Percentiles rank a stretch among this genome's conserved stretches.
These are phyloP conservation scores for Discostella stelligeroides DNA, from an alignment of 108 stramenopile species.

Conservation along the genomic window DNA sequence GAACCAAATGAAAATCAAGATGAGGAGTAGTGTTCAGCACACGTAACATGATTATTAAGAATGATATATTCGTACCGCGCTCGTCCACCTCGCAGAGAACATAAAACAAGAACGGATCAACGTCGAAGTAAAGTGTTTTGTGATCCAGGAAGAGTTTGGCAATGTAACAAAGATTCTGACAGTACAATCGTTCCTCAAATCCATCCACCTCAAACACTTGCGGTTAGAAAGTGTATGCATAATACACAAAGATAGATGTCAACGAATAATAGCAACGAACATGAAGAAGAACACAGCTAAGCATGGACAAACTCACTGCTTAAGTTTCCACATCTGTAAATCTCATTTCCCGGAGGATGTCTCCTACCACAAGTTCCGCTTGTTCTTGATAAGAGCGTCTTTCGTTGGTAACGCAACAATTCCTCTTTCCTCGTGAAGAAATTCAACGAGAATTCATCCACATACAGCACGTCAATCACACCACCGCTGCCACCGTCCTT, in stretches of 20 bases:
- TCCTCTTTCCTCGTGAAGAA: slow-evolving; percentile 93
- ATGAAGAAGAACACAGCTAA: background rate
- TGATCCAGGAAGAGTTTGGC: slow-evolving; percentile 99
- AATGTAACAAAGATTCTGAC: slow-evolving; percentile 97
- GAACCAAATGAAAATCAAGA: background rate
- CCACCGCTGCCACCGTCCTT: slow-evolving; percentile 52
- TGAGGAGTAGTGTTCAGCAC: slow-evolving; percentile 2
- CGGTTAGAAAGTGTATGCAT: no score
- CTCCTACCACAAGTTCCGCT: slow-evolving; percentile 37
- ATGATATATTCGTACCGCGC: slow-evolving; percentile 34
- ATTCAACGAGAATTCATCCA: slow-evolving; percentile 95
- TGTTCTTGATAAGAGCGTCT: slow-evolving; percentile 41
- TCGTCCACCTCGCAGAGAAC: slow-evolving; percentile 93
- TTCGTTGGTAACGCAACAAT: slow-evolving; percentile 84
- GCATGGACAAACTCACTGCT: slow-evolving; percentile 49
- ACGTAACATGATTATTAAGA: background rate
- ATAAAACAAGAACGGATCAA: slow-evolving; percentile 99
- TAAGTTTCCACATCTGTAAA: slow-evolving; percentile 70
- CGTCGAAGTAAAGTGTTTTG: slow-evolving; percentile 99
- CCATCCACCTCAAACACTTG: slow-evolving; percentile 79
- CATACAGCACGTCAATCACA: slow-evolving; percentile 92
- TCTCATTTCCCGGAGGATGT: slow-evolving; percentile 92
- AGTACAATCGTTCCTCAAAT: slow-evolving; percentile 87
- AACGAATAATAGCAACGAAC: background rate
- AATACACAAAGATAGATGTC: no score